Evolutionary conservation across 2,329 filamentous ascomycete species (phyloP).

Genomic region (Calonectria ilicicola): DNA sequence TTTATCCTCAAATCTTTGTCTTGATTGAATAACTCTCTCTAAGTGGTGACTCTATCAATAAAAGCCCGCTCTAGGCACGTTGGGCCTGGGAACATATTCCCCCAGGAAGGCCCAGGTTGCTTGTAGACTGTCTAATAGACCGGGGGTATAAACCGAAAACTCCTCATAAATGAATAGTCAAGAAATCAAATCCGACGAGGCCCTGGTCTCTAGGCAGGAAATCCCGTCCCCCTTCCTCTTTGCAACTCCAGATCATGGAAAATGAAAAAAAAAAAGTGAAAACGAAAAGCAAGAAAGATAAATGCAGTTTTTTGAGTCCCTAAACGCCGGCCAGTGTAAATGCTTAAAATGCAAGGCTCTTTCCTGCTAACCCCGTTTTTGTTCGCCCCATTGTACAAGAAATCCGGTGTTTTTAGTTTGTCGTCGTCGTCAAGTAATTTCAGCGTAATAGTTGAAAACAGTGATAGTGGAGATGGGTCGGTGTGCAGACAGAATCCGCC

Average conservation of each 20-base stretch:
- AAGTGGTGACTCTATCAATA: slow-evolving; percentile 40
- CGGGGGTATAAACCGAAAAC: slow-evolving; percentile 44
- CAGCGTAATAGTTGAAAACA: slow-evolving; percentile 30
- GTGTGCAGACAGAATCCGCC: slow-evolving; percentile 14
- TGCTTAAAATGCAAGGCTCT: slow-evolving; percentile 37
- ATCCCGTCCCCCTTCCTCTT: slow-evolving; percentile 18
- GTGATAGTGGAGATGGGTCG: slow-evolving; percentile 40
- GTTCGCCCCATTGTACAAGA: slow-evolving; percentile 40
- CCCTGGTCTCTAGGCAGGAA: slow-evolving; percentile 6
- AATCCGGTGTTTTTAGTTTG: slow-evolving; percentile 19
- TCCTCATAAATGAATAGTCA: slow-evolving; percentile 35
- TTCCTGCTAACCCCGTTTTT: slow-evolving; percentile 23
- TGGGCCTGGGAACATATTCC: slow-evolving; percentile 32
- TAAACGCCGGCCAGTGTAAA: slow-evolving; percentile 42
- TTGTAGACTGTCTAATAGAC: slow-evolving; percentile 45
- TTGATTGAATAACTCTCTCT: slow-evolving; percentile 30
- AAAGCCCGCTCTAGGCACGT: slow-evolving; percentile 44
- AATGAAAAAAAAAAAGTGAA: slow-evolving; percentile 17
- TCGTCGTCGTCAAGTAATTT: slow-evolving; percentile 34
- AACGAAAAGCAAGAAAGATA: too few species aligned
- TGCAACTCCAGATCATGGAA: slow-evolving; percentile 5
- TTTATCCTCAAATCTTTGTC: slow-evolving; percentile 28
- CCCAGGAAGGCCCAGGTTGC: slow-evolving; percentile 33
- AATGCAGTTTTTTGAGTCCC: slow-evolving; percentile 27
- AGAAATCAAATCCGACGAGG: slow-evolving; percentile 4